Percentiles rank a stretch among this genome's conserved stretches.
Conservation (phyloP, 495 filamentous ascomycete species). For the Neurospora terricola region DNA sequence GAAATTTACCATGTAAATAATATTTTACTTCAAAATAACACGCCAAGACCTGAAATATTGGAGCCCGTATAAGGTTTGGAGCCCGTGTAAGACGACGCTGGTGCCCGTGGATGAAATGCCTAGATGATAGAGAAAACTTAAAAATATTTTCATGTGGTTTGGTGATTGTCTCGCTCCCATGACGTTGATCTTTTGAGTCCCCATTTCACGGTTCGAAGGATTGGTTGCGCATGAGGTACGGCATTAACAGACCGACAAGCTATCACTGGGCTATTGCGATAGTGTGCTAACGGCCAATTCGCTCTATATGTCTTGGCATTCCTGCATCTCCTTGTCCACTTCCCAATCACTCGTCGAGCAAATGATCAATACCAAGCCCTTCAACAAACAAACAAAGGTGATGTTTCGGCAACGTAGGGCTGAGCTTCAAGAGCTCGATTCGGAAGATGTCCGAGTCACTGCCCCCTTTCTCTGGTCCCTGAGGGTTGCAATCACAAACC, state of each 20-base stretch:
- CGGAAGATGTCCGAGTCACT: neutral
- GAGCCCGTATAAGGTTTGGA: too few relatives aligned
- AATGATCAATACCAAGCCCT: neutral
- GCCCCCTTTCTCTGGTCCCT: neutral
- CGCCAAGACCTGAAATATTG: too few relatives aligned
- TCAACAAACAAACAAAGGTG: neutral
- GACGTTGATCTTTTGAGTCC: neutral
- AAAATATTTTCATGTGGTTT: neutral
- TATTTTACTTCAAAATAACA: too few relatives aligned
- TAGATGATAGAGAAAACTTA: neutral
- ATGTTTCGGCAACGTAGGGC: neutral
- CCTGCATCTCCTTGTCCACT: neutral
- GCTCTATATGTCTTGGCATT: neutral
- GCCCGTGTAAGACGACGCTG: too few relatives aligned
- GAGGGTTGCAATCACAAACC: neutral
- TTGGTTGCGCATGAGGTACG: neutral
- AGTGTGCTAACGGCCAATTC: neutral
- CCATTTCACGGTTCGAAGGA: neutral
- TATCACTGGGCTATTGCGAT: rapidly evolving
- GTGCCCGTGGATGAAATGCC: too few relatives aligned
- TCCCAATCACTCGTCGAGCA: neutral
- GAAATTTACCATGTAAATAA: too few relatives aligned
- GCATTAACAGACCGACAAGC: neutral
- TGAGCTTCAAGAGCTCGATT: neutral
- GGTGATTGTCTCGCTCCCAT: neutral